Conservation (phyloP, 2,329 filamentous ascomycete genomes). For the Esteya vermicola region DNA sequence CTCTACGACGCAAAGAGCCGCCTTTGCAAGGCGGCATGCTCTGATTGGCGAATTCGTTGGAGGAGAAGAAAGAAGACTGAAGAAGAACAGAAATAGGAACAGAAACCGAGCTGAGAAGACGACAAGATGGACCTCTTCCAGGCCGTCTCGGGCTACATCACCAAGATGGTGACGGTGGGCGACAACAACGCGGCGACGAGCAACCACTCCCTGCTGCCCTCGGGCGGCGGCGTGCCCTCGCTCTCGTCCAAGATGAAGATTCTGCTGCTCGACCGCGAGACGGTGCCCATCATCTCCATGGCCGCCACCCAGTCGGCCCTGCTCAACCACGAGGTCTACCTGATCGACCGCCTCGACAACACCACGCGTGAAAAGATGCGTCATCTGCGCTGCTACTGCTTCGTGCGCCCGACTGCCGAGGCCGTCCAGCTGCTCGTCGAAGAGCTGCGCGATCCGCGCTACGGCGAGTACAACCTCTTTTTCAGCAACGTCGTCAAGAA, state of each 20-base stretch:
- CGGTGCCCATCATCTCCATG: slow-evolving; percentile 83
- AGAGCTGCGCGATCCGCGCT: slow-evolving; percentile 88
- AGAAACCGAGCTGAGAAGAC: slow-evolving; percentile 12
- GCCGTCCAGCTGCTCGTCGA: slow-evolving; percentile 91
- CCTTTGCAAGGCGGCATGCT: neutral
- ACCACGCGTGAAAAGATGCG: slow-evolving; percentile 89
- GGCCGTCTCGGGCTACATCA: slow-evolving; percentile 86
- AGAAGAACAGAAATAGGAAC: neutral
- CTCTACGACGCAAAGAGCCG: neutral
- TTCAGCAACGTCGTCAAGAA: slow-evolving; percentile 98
- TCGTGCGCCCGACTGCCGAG: slow-evolving; percentile 81
- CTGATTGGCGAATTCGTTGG: no score
- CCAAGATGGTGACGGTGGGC: slow-evolving; percentile 82
- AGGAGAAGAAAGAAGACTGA: neutral
- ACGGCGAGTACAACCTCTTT: slow-evolving; percentile 93
- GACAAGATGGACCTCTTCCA: slow-evolving; percentile 77
- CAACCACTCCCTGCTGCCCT: slow-evolving; percentile 49
- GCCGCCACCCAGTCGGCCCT: slow-evolving; percentile 91
- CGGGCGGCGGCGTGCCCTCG: slow-evolving; percentile 24
- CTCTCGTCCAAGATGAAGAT: slow-evolving; percentile 96
- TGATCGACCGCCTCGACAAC: slow-evolving; percentile 93
- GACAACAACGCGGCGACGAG: slow-evolving; percentile 44
- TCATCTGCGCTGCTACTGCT: slow-evolving; percentile 84
- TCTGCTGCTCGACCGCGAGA: slow-evolving; percentile 82
- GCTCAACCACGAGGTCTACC: slow-evolving; percentile 92